A percentile compares a stretch with the other conserved stretches of the same genome.
phyloP scores from a whole-genome alignment of 345 rosid genomes.

The Ceriops tagal region DNA sequence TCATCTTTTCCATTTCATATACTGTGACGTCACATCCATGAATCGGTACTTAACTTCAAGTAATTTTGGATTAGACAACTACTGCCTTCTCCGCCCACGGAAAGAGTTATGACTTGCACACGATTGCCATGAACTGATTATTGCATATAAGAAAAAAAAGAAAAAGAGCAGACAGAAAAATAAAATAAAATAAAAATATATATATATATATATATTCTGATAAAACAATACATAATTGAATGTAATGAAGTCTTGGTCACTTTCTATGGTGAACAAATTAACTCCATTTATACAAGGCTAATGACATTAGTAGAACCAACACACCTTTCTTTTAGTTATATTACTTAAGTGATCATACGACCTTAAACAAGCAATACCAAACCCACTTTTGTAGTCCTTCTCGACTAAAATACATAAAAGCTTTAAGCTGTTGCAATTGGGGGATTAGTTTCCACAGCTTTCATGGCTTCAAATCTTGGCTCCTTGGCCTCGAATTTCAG shows the following conservation, averaged over 20 bases:
- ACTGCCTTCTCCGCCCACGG: background rate
- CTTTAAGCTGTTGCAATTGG: conserved; percentile 43
- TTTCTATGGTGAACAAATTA: background rate
- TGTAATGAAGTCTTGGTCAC: no score
- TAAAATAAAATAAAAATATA: background rate
- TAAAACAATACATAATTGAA: background rate
- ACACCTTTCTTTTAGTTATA: background rate
- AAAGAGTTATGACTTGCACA: conserved; percentile 1
- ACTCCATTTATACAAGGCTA: no score
- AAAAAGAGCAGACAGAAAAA: background rate
- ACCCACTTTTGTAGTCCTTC: background rate
- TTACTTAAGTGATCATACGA: background rate
- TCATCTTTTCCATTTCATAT: no score
- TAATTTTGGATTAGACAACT: background rate
- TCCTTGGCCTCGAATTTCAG: conserved; percentile 88
- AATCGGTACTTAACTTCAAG: background rate
- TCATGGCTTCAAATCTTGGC: conserved; percentile 94
- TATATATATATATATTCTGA: background rate
- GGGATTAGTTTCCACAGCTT: conserved; percentile 34
- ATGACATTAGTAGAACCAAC: no score
- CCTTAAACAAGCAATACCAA: background rate
- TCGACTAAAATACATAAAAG: background rate
- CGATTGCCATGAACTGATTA: background rate
- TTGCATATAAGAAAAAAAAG: background rate
- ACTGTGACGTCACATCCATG: background rate